Conservation (phyloP, 441 rosid species). For the Populus hybrid region DNA sequence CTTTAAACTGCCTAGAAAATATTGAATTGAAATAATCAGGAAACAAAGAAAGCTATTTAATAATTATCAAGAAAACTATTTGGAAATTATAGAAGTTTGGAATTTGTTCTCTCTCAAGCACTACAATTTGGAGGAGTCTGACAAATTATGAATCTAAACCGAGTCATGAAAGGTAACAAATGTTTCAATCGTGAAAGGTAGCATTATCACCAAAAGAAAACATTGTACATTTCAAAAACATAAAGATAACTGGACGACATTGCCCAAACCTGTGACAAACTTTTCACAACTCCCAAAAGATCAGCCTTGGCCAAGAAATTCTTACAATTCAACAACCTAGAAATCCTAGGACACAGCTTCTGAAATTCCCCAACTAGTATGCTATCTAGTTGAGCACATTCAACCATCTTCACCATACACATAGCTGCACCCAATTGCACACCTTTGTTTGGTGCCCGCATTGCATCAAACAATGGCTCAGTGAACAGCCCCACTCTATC, state of each 20-base stretch:
- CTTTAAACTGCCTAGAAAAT: not conserved
- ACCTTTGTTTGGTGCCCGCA: conserved; percentile 74
- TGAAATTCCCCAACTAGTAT: conserved; percentile 22
- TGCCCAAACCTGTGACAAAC: conserved; percentile 66
- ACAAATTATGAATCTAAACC: not conserved
- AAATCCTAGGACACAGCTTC: conserved; percentile 67
- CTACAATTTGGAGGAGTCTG: not conserved
- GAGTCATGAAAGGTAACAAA: not conserved
- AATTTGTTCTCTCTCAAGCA: not conserved
- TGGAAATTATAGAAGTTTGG: not conserved
- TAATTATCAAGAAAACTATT: not conserved
- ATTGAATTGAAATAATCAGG: not conserved
- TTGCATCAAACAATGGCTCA: conserved; percentile 70
- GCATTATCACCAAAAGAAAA: not conserved
- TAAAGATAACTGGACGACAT: conserved; percentile 16
- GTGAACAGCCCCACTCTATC: conserved; percentile 44
- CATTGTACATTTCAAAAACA: not conserved
- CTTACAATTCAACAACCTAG: conserved; percentile 63
- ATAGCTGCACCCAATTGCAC: conserved; percentile 86
- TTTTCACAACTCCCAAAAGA: conserved; percentile 60
- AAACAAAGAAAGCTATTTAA: conserved; percentile 4
- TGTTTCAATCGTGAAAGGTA: not conserved
- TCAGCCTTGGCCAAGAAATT: conserved; percentile 72
- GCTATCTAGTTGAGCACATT: conserved; percentile 35
- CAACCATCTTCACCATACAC: conserved; percentile 77